Conservation (phyloP, 805 yeast species). For the Candida coleopterorum region DNA sequence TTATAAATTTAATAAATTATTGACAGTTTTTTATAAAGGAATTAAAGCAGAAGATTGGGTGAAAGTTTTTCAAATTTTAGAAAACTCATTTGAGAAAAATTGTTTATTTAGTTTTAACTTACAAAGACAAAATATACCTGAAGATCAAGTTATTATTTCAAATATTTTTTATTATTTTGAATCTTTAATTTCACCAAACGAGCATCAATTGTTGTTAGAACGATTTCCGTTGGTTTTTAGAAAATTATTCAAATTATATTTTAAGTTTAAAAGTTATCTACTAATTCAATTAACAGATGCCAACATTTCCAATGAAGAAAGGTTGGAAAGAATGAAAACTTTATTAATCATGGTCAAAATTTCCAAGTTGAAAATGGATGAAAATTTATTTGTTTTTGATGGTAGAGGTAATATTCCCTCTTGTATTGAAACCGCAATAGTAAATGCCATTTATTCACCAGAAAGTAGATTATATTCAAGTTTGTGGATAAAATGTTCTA, state of each 20-base stretch:
- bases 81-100: conserved; percentile 56
- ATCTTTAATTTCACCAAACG: conserved; percentile 44
- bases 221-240: conserved; percentile 68
- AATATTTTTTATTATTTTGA: conserved; percentile 71
- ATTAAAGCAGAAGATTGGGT: conserved; percentile 75
- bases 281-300: conserved; percentile 61
- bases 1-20: conserved; percentile 56
- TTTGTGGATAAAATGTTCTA: conserved; percentile 64
- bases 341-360: conserved; percentile 62
- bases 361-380: conserved; percentile 61
- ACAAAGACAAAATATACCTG: conserved; percentile 36
- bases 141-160: conserved; percentile 55
- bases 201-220: conserved; percentile 28
- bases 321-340: conserved; percentile 66
- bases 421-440: conserved; percentile 74
- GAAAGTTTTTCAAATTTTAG: conserved; percentile 65
- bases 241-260: conserved; percentile 61
- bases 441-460: conserved; percentile 72
- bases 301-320: conserved; percentile 48
- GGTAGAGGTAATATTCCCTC: conserved; percentile 56
- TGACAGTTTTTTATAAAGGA: conserved; percentile 51
- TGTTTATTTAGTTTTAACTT: conserved; percentile 54
- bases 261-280: conserved; percentile 60
- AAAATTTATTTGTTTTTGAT: conserved; percentile 37
- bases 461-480: conserved; percentile 67